phyloP scores from a whole-genome alignment of 768 basidiomycete species.

The Podaxis rugospora region DNA sequence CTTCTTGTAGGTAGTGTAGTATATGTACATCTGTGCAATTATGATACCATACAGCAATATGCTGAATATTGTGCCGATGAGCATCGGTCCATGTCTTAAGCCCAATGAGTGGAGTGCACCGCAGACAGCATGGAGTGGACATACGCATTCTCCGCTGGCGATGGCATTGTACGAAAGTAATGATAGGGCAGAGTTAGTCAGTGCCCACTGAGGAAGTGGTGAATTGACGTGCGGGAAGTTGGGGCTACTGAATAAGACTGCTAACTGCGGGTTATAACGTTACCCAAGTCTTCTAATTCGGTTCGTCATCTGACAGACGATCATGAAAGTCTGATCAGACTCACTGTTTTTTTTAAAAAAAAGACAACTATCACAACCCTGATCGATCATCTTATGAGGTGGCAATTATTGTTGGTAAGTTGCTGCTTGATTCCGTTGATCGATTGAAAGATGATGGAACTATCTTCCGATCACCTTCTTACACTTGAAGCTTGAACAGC shows the following conservation, averaged over 20 bases:
- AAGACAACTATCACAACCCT: background rate
- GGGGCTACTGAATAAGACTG: background rate
- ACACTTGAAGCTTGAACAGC: too few species aligned
- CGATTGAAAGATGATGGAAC: too few species aligned
- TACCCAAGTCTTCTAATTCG: background rate
- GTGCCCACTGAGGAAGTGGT: background rate
- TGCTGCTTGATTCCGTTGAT: too few species aligned
- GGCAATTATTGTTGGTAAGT: too few species aligned
- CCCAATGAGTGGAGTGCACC: background rate
- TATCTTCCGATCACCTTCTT: too few species aligned
- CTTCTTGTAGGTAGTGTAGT: conserved; percentile 32
- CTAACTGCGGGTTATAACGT: background rate
- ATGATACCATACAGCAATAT: conserved; percentile 46
- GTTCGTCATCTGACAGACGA: background rate
- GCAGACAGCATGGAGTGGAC: conserved; percentile 9
- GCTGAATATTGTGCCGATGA: conserved; percentile 44
- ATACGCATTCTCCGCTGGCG: conserved; percentile 29
- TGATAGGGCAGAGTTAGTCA: background rate
- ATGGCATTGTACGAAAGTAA: background rate
- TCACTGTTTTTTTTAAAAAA: background rate
- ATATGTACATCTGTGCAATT: conserved; percentile 43
- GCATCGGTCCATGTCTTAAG: conserved; percentile 42
- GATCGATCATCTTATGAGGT: background rate
- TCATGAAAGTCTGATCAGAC: background rate
- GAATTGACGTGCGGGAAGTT: background rate